A percentile compares a stretch with the other conserved stretches of the same genome.
These are phyloP conservation scores for Acanthamoeba royreba DNA, from an alignment of 208 protist species.

Conservation along the genomic window DNA sequence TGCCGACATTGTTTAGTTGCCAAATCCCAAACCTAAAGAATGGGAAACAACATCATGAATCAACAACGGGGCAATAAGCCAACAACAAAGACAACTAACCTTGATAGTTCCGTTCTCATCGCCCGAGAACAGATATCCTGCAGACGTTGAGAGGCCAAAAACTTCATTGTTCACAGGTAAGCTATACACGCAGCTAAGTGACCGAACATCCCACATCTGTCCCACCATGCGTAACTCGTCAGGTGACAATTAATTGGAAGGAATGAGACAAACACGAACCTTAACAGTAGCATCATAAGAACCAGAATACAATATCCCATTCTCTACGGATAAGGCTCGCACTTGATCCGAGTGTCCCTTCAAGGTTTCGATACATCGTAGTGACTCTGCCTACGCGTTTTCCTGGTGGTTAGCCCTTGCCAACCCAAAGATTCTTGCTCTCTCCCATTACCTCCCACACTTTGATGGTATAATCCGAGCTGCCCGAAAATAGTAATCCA, in stretches of 20 bases:
- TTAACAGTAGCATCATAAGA: constrained; percentile 33
- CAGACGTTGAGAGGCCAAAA: neutral
- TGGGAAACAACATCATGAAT: neutral
- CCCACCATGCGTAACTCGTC: neutral
- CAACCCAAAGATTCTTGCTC: no score
- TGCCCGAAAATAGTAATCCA: neutral
- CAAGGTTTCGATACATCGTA: neutral
- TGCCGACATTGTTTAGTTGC: neutral
- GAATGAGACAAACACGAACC: no score
- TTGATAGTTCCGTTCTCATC: constrained; percentile 44
- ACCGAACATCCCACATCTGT: constrained; percentile 17
- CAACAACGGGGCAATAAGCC: neutral
- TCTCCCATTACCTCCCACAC: neutral
- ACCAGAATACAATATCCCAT: neutral
- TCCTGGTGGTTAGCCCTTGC: no score
- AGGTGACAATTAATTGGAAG: neutral
- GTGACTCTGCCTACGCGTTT: no score
- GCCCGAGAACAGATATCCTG: neutral
- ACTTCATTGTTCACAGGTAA: constrained; percentile 10
- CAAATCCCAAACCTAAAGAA: constrained; percentile 29
- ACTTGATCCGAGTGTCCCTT: constrained; percentile 22
- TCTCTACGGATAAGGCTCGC: neutral
- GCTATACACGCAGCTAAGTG: neutral
- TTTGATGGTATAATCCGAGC: constrained; percentile 29
- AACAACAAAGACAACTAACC: neutral